Base-by-base conservation (phyloP, 2,329 filamentous ascomycete genomes). In the Aspergillus hiratsukae region DNA sequence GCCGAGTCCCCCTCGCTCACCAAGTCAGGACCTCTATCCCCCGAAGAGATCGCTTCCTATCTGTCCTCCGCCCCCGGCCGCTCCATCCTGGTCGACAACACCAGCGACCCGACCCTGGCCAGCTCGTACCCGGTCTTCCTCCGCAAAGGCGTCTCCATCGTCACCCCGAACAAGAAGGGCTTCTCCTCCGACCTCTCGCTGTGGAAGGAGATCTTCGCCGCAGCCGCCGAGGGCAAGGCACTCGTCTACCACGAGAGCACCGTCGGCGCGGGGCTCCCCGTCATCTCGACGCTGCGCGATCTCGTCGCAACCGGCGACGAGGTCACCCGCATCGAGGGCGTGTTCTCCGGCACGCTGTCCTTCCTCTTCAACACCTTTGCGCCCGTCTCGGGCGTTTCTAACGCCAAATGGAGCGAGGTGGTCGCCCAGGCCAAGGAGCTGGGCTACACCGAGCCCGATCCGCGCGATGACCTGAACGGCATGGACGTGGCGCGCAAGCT, bases 291-390 rank as follows among this genome's bases (percentile, higher is more conserved):
- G 0, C 79, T 99, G 61, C 92, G 91, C 70, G 94, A 99, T 67
- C 83, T 99, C n/a, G 84, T 97, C 25, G 88, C 92, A 61, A 99
- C 94, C 1, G 94, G 94, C 45, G 94, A 99, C 71, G 82, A 90
- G 71, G 88, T 99, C 4, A 91, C 84, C 54, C 92, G 88, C 77
- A 95, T 99, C 65, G 93, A 97, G 77, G 94, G 94, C 63, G 92
- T 99, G 52, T 97, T 99, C 78, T 96, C 90, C 59, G 94, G 94
- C 61, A 99, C 94, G 54, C 93, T 99, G 86, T 95, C 90, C 41
- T 99, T 97, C 81, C 82, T 99, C 43, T 97, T 99, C 85, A 97
- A 97, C 81, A 92, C 86, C 23, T 99, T 97, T 74, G 91, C 92
- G 50, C 94, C 94, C 0, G 86, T 87, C 2, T 83, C 85, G 51